A percentile compares a stretch with the other conserved stretches of the same genome.
These are phyloP conservation scores for Apiotrichum mycotoxinovorans DNA, from an alignment of 1,284 basidiomycete genomes.

Conservation along the genomic window DNA sequence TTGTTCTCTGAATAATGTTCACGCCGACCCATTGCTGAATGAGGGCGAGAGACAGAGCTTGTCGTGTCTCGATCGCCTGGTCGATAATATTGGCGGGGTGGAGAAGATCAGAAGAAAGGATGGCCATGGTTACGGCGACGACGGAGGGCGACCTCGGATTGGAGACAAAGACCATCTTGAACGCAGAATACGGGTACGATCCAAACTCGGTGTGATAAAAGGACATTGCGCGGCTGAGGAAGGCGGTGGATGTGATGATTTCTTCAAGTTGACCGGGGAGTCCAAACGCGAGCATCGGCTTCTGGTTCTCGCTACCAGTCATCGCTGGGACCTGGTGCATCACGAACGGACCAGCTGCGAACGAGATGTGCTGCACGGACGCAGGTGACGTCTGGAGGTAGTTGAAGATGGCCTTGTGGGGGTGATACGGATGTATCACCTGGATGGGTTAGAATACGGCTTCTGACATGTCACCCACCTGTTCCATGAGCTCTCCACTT, in stretches of 20 bases:
- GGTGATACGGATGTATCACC: constrained; percentile 90
- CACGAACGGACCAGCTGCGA: constrained; percentile 92
- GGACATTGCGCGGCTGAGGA: constrained; percentile 82
- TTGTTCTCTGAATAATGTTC: constrained; percentile 91
- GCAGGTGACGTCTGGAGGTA: constrained; percentile 85
- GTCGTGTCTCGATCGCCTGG: constrained; percentile 86
- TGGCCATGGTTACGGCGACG: constrained; percentile 77
- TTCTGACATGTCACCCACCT: constrained; percentile 56
- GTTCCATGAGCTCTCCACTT: constrained; percentile 90
- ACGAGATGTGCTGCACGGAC: constrained; percentile 91
- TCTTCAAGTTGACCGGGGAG: constrained; percentile 75
- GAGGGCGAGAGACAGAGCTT: constrained; percentile 78
- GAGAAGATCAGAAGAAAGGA: constrained; percentile 77
- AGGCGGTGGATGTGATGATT: constrained; percentile 62
- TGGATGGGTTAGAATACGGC: constrained; percentile 40
- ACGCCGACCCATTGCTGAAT: constrained; percentile 97
- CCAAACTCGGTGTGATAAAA: constrained; percentile 91
- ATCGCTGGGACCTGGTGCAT: constrained; percentile 63
- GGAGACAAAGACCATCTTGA: constrained; percentile 94
- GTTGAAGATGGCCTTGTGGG: constrained; percentile 90
- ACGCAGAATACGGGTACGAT: constrained; percentile 93
- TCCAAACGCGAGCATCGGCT: constrained; percentile 89
- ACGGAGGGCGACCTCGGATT: constrained; percentile 74
- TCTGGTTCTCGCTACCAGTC: constrained; percentile 59
- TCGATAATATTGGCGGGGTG: constrained; percentile 89